Evolutionary conservation across 768 basidiomycete species (phyloP).

Genomic region (Heimioporus sp.): DNA sequence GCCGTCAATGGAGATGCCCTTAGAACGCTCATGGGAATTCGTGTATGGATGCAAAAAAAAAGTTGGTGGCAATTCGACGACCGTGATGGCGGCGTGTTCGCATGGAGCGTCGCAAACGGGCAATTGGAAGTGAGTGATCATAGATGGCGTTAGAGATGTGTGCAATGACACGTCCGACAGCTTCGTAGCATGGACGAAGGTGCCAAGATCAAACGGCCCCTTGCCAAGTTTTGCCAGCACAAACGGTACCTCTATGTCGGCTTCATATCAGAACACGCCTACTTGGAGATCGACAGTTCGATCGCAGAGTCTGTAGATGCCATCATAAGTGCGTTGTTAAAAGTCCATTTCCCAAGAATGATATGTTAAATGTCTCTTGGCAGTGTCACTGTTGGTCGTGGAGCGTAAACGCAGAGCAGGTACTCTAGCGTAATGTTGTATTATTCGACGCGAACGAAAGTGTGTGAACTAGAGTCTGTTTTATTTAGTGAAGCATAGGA

Average conservation of each 20-base stretch:
- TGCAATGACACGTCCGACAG: conserved; percentile 12
- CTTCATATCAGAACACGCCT: conserved; percentile 35
- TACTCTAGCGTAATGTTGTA: conserved; percentile 4
- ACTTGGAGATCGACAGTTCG: conserved; percentile 34
- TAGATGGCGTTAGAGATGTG: neutral
- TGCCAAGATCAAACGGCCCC: conserved; percentile 22
- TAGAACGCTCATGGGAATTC: conserved; percentile 1
- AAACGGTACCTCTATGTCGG: conserved; percentile 34
- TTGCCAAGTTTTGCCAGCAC: conserved; percentile 35
- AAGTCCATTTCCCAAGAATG: neutral
- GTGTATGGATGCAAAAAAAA: neutral
- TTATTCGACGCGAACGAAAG: neutral
- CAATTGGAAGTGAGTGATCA: conserved; percentile 11
- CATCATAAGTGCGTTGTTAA: conserved; percentile 30
- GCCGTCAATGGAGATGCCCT: too few relatives aligned
- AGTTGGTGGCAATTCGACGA: conserved; percentile 26
- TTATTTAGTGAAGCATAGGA: conserved; percentile 4
- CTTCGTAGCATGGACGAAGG: conserved; percentile 27
- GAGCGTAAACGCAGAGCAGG: conserved; percentile 26
- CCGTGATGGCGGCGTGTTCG: conserved; percentile 19
- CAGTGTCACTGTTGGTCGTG: conserved; percentile 34
- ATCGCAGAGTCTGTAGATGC: conserved; percentile 34
- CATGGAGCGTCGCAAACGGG: conserved; percentile 13
- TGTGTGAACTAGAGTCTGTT: conserved; percentile 14
- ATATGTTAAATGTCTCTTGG: neutral